A percentile compares a stretch with the other conserved stretches of the same genome.
These are phyloP conservation scores for Urochloa ruziziensis DNA, from an alignment of 176 grass and related monocot species.

Conservation along the genomic window DNA sequence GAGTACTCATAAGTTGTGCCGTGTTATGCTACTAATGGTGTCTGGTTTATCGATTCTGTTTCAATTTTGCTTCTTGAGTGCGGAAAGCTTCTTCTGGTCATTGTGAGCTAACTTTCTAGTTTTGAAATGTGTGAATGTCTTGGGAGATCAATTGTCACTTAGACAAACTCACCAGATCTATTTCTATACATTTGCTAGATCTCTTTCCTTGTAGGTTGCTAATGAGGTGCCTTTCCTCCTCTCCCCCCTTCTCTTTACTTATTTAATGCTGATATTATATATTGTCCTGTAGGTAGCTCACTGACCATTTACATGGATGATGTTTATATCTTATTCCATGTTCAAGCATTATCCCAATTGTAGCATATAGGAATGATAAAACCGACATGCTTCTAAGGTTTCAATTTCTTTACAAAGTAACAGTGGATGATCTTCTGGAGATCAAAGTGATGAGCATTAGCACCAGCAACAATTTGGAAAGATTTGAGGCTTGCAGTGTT, in stretches of 20 bases:
- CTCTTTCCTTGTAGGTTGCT: too few relatives aligned
- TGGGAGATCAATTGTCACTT: not conserved
- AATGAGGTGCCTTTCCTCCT: too few relatives aligned
- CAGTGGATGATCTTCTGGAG: not conserved
- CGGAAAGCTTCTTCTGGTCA: not conserved
- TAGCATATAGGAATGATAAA: not conserved
- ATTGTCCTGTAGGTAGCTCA: not conserved
- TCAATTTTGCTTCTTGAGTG: not conserved
- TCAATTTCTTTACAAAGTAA: not conserved
- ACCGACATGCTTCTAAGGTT: not conserved
- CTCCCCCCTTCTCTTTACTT: too few relatives aligned
- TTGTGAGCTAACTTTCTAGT: slow-evolving; percentile 14
- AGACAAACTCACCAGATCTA: not conserved
- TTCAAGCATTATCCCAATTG: not conserved
- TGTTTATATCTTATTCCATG: not conserved
- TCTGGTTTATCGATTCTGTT: not conserved
- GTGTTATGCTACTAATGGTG: not conserved
- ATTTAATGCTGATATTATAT: not conserved
- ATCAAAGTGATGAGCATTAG: not conserved
- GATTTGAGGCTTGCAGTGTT: not conserved
- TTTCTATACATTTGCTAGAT: not conserved
- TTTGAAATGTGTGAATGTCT: not conserved
- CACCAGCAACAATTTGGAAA: not conserved
- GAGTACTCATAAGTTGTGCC: not conserved
- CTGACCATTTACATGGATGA: not conserved